Evolutionary conservation across 2,329 filamentous ascomycete species (phyloP), one percentile per base, ranked within the genome.

Genomic region (Aspergillus aculeatus): DNA sequence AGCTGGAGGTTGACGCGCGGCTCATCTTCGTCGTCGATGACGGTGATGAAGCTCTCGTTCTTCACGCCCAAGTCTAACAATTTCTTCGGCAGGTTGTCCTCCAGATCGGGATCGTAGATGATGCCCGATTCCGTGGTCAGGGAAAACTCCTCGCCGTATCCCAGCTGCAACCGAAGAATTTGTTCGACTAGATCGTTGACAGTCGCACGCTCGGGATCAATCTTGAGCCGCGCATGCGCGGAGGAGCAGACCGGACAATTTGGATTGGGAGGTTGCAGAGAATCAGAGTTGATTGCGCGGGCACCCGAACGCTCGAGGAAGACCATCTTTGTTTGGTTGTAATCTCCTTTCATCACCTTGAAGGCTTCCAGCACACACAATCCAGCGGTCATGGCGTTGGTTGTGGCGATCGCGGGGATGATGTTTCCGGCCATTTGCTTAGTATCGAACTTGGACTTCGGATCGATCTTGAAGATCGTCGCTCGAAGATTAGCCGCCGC

Each of bases 391-490:
- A 98, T 96, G 16, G 95, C 95, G 74, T 99, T 99, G 0, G 95
- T 98, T 0, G 95, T 99, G 5, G 95, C 95, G 72, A 99, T 99
- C 2, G 95, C 95, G 1, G 95, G 95, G 62, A 99, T 99, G 69
- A 99, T 99, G 73, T 99, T 99, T 56, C 95, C 95, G 4, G 95
- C 95, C 94, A 98, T 99, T 77, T 99, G 85, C 79, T 99, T 99
- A 69, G 95, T 93, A 72, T 98, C 93, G 71, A 98, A 99, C 60
- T 96, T 92, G 23, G 92, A 96, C 74, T 92, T 94, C 4, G 82
- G 79, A 56, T 94, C 90, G 59, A 99, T 96, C 58, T 88, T 89
- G 71, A 99, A 99, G n/a, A 96, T 83, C 24, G 86, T 82, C 1
- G 94, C 95, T 49, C 95, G 86, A 24, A 99, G 85, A 70, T 99